Conservation (phyloP, 2,329 filamentous ascomycete species). For the Pseudogymnoascus pannorum region DNA sequence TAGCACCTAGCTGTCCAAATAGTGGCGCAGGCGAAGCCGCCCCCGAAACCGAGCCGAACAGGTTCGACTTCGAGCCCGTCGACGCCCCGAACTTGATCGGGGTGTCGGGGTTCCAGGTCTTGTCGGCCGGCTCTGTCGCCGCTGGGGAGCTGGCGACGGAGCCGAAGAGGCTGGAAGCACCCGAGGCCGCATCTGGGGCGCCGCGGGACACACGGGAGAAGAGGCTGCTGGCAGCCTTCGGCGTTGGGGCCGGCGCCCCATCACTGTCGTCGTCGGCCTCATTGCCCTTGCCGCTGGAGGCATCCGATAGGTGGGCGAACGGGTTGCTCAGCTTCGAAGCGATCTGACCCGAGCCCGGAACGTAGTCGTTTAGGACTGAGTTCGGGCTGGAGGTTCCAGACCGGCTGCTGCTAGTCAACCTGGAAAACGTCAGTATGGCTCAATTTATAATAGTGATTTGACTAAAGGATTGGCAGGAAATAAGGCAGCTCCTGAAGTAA, state of each 20-base stretch:
- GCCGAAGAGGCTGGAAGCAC: constrained; percentile 19
- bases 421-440: background rate
- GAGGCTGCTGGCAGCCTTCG: background rate
- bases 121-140: constrained; percentile 28
- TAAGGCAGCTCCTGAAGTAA: no score
- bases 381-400: constrained; percentile 6
- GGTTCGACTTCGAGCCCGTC: constrained; percentile 18
- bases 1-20: constrained; percentile 14
- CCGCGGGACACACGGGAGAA: background rate
- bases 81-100: constrained; percentile 48
- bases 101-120: constrained; percentile 42
- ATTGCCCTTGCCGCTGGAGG: constrained; percentile 43
- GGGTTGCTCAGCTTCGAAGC: constrained; percentile 37
- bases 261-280: constrained; percentile 29
- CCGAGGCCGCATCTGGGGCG: constrained; percentile 16
- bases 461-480: background rate
- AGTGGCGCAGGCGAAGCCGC: constrained; percentile 18
- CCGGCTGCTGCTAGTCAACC: constrained; percentile 1
- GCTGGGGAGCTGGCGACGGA: constrained; percentile 30
- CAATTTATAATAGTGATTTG: background rate
- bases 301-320: constrained; percentile 53
- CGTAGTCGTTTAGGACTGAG: constrained; percentile 23
- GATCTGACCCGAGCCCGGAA: constrained; percentile 14
- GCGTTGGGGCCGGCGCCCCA: background rate
- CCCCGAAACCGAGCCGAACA: constrained; percentile 25